phyloP scores from a whole-genome alignment of 805 yeast genomes.

The Ogataea saltuana region DNA sequence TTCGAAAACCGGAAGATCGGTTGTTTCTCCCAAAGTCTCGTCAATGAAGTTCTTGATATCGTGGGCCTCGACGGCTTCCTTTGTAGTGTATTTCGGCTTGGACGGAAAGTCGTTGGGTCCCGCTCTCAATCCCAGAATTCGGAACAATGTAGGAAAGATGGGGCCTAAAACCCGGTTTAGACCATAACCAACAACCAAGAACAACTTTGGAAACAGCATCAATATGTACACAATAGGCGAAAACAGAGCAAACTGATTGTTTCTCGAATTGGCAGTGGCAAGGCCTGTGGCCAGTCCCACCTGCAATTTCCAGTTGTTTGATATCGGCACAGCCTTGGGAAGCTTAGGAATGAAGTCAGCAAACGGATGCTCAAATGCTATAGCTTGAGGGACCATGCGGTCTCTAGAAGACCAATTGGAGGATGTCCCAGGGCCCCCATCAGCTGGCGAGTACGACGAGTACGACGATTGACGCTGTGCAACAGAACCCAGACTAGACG shows the following conservation, averaged over 20 bases:
- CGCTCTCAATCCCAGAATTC: constrained; percentile 29
- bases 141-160: constrained; percentile 37
- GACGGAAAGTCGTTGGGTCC: constrained; percentile 36
- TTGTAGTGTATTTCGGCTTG: constrained; percentile 26
- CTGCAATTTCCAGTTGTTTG: constrained; percentile 39
- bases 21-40: constrained; percentile 25
- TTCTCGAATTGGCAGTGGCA: constrained; percentile 2
- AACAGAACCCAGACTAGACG: background rate
- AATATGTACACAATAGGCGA: constrained; percentile 51
- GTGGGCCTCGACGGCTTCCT: constrained; percentile 21
- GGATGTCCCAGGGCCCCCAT: constrained; percentile 8
- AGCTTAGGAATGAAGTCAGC: constrained; percentile 35
- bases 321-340: constrained; percentile 38
- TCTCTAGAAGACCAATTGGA: constrained; percentile 9
- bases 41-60: constrained; percentile 22
- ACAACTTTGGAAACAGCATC: constrained; percentile 54
- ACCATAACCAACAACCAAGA: constrained; percentile 45
- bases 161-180: constrained; percentile 36
- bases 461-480: background rate
- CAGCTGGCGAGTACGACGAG: constrained; percentile 2
- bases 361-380: constrained; percentile 27
- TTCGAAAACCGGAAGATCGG: constrained; percentile 32
- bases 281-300: constrained; percentile 29
- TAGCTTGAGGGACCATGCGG: constrained; percentile 16
- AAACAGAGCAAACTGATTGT: constrained; percentile 11